Evolutionary conservation across 2,329 filamentous ascomycete species (phyloP).

Genomic region (Tolypocladium cylindrosporum): DNA sequence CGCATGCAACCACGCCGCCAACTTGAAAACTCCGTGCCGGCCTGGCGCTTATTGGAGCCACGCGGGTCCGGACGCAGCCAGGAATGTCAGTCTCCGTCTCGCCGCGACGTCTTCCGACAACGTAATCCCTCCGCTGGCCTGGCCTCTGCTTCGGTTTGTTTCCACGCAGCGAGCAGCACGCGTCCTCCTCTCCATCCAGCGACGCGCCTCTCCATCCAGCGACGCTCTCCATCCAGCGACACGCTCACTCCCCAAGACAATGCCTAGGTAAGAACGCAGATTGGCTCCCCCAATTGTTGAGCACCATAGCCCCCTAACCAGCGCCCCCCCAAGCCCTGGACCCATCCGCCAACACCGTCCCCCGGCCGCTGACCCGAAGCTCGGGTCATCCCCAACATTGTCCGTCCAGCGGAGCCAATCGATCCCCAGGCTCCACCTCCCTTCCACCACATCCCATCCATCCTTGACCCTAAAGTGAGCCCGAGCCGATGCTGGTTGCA

Average conservation of each 20-base stretch:
- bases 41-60: neutral
- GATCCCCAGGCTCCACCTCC: neutral
- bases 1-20: too few species aligned
- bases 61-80: neutral
- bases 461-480: neutral
- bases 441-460: neutral
- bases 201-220: too few species aligned
- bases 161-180: neutral
- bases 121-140: neutral
- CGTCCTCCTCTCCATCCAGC: too few species aligned
- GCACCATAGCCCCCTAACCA: neutral
- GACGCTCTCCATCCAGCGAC: too few species aligned
- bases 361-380: neutral
- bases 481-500: neutral
- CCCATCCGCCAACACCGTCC: neutral
- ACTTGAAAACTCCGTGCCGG: neutral
- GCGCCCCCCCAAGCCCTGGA: neutral
- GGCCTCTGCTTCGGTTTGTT: neutral
- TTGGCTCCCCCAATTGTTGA: conserved; percentile 9
- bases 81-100: neutral
- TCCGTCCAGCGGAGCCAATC: neutral
- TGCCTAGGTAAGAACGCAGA: neutral
- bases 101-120: neutral
- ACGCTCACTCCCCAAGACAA: too few species aligned
- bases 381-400: neutral